Evolutionary conservation across 2,329 filamentous ascomycete genomes (phyloP), one percentile per base, ranked within the genome.

Genomic region (Colletotrichum sidae): DNA sequence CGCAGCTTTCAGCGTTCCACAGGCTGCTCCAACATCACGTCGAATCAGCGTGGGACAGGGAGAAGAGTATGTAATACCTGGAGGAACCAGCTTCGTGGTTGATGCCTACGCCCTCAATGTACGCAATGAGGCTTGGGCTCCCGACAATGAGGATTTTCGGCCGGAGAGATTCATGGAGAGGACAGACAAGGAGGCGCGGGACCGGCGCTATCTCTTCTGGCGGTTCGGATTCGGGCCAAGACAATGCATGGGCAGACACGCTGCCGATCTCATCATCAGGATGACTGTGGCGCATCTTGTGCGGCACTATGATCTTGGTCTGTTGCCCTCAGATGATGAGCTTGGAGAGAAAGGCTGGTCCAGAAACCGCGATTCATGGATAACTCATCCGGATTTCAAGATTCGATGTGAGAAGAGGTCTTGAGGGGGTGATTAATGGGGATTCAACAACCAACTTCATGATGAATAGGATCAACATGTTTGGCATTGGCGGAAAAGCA

Each of bases 221-320:
- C 72, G 80, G 3, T 83, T 81, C 69, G 81, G 80, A 0, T 83
- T 82, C 63, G 80, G 80, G 1, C 78, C 80, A 0, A 69, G 80
- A 35, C 74, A 78, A 60, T 83, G 81, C 60, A 65, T 83, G 69
- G 81, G 80, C 0, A 79, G 78, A 66, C 75, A 78, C 64, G 68
- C 80, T 1, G 77, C 75, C 3, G 80, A 82, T 55, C n/a, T 75
- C 34, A 71, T 80, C 1, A 71, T 80, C 50, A 45, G 53, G 41
- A 46, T 35, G 13, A 45, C 34, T 11, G 41, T 55, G 33, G 33
- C 53, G 4, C 41, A 55, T 37, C 41, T 55, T 10, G 41, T 37
- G 4, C 53, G 33, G 25, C 35, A 45, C 53, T 55, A 55, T 11
- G 12, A 55, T 5, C n/a, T 55, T 6, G 41, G 37, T 10, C 33